Evolutionary conservation across 1,284 basidiomycete genomes (phyloP).

Genomic region (Flammula alnicola): DNA sequence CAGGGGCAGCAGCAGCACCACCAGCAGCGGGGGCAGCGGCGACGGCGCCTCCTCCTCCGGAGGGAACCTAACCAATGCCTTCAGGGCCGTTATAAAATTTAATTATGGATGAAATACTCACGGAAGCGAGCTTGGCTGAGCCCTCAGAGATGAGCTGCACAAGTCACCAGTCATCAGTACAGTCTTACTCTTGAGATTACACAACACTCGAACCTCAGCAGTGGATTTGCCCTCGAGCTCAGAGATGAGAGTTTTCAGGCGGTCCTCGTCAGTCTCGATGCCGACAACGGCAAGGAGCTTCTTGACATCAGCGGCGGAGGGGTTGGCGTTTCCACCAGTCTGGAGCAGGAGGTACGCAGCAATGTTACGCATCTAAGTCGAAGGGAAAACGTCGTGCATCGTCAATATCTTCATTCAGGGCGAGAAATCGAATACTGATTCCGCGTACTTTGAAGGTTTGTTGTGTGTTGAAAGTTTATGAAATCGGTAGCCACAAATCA

Average conservation of each 20-base stretch:
- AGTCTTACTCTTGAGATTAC: not conserved
- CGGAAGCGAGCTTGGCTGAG: conserved; percentile 91
- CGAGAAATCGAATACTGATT: not conserved
- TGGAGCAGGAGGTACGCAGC: conserved; percentile 98
- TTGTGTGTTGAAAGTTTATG: conserved; percentile 35
- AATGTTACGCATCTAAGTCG: conserved; percentile 95
- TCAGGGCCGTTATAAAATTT: no score
- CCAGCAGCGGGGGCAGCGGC: conserved; percentile 58
- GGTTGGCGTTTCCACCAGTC: conserved; percentile 90
- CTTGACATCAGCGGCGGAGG: conserved; percentile 90
- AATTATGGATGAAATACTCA: conserved; percentile 48
- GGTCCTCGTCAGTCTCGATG: conserved; percentile 87
- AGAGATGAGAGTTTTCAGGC: conserved; percentile 85
- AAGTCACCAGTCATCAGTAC: conserved; percentile 9
- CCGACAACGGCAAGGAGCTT: conserved; percentile 87
- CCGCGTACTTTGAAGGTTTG: conserved; percentile 27
- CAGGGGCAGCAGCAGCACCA: conserved; percentile 66
- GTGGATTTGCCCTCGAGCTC: conserved; percentile 95
- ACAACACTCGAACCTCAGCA: conserved; percentile 62
- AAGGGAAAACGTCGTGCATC: conserved; percentile 4
- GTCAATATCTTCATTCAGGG: conserved; percentile 14
- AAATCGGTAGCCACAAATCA: conserved; percentile 87
- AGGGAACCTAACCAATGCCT: conserved; percentile 85
- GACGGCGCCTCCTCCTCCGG: conserved; percentile 72
- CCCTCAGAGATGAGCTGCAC: conserved; percentile 90